Evolutionary conservation across 306 rosid species (phyloP).

Genomic region (Argentina anserina): DNA sequence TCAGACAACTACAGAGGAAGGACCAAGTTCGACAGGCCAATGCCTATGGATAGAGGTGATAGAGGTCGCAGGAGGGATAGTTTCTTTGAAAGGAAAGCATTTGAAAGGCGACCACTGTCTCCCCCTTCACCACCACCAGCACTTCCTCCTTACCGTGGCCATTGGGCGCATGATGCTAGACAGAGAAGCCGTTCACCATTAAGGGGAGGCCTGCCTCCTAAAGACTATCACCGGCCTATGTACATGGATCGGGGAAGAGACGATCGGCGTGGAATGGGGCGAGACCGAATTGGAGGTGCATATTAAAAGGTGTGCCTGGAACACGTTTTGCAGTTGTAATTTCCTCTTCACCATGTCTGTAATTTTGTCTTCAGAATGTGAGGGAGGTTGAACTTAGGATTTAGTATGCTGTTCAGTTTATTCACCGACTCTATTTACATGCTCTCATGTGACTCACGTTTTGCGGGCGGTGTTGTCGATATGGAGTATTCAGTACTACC

Average conservation of each 20-base stretch:
- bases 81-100: slow-evolving; percentile 63
- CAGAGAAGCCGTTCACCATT: slow-evolving; percentile 80
- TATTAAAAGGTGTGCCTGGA: slow-evolving; percentile 28
- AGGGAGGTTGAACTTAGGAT: background rate
- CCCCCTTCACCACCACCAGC: slow-evolving; percentile 48
- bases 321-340: background rate
- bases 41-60: slow-evolving; percentile 60
- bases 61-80: slow-evolving; percentile 72
- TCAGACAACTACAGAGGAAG: slow-evolving; percentile 67
- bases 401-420: background rate
- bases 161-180: slow-evolving; percentile 60
- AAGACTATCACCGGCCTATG: slow-evolving; percentile 55
- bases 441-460: background rate
- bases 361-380: background rate
- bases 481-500: background rate
- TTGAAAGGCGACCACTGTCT: slow-evolving; percentile 72
- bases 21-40: slow-evolving; percentile 68
- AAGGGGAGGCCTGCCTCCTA: slow-evolving; percentile 58
- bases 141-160: slow-evolving; percentile 49
- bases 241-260: slow-evolving; percentile 49
- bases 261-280: slow-evolving; percentile 59
- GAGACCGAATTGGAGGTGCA: slow-evolving; percentile 64
- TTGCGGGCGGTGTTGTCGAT: background rate
- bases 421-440: background rate
- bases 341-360: slow-evolving; percentile 3